A percentile compares a stretch with the other conserved stretches of the same genome.
phyloP scores from a whole-genome alignment of 352 stramenopile species.

The Phytopythium chamaehyphon region DNA sequence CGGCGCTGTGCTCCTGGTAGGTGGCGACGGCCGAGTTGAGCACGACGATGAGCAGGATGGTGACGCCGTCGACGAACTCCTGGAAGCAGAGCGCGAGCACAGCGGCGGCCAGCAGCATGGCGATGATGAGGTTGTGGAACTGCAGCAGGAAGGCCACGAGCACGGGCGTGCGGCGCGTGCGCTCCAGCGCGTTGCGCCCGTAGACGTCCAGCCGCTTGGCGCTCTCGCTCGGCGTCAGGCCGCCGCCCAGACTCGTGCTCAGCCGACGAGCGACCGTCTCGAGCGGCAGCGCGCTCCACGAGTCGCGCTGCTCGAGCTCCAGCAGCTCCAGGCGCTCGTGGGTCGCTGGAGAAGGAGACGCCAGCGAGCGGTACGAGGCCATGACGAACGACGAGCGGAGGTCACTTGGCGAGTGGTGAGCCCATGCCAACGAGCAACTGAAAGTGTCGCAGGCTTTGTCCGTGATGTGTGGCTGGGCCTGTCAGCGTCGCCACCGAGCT shows the following conservation, averaged over 20 bases:
- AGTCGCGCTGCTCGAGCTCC: too few relatives aligned
- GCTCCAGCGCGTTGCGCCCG: slow-evolving; percentile 33
- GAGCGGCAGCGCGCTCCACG: slow-evolving; percentile 12
- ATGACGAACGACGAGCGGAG: too few relatives aligned
- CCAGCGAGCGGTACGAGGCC: too few relatives aligned
- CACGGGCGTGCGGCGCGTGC: slow-evolving; percentile 29
- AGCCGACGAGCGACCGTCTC: slow-evolving; percentile 21
- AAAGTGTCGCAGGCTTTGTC: too few relatives aligned
- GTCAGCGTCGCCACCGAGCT: too few relatives aligned
- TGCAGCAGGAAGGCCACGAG: slow-evolving; percentile 44
- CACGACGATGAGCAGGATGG: slow-evolving; percentile 43
- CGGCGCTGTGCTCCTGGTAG: slow-evolving; percentile 34
- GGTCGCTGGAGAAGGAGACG: too few relatives aligned
- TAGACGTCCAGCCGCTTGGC: slow-evolving; percentile 14
- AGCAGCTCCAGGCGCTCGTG: too few relatives aligned
- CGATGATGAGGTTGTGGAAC: slow-evolving; percentile 52
- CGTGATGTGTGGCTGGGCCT: too few relatives aligned
- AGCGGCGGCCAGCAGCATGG: slow-evolving; percentile 29
- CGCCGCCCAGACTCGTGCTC: slow-evolving; percentile 15
- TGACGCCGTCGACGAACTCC: slow-evolving; percentile 36
- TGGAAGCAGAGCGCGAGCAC: slow-evolving; percentile 25
- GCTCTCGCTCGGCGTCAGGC: slow-evolving; percentile 16
- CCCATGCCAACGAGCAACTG: too few relatives aligned
- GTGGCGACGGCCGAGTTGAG: slow-evolving; percentile 37
- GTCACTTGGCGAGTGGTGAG: too few relatives aligned